phyloP scores from a whole-genome alignment of 305 asterid genomes.

The Fraxinus greggii region DNA sequence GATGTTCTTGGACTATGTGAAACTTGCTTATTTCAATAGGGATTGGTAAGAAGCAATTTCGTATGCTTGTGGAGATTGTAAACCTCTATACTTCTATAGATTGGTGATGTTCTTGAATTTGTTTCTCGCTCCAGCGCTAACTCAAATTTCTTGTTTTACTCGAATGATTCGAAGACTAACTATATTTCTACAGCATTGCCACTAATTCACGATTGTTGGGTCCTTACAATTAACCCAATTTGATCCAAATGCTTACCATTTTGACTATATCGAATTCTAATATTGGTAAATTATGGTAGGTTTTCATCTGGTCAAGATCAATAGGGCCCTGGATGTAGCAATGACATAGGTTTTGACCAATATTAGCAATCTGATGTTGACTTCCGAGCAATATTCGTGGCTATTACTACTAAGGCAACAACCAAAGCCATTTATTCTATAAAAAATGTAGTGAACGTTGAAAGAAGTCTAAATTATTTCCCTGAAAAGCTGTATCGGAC shows the following conservation, averaged over 20 bases:
- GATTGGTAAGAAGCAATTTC: no score
- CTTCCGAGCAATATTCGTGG: conserved; percentile 26
- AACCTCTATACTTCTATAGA: no score
- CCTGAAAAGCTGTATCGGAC: conserved; percentile 73
- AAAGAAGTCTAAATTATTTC: conserved; percentile 64
- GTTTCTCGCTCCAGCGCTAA: conserved; percentile 76
- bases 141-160: conserved; percentile 71
- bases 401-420: conserved; percentile 29
- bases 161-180: conserved; percentile 49
- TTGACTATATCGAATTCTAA: conserved; percentile 35
- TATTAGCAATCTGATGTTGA: conserved; percentile 68
- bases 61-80: no score
- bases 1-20: no score
- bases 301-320: conserved; percentile 74
- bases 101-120: no score
- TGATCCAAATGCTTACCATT: conserved; percentile 50
- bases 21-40: no score
- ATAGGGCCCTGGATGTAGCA: conserved; percentile 90
- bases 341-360: conserved; percentile 70
- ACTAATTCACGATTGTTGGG: conserved; percentile 77
- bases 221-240: conserved; percentile 64
- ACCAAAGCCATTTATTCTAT: conserved; percentile 53
- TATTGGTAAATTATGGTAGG: conserved; percentile 82
- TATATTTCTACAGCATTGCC: conserved; percentile 89
- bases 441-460: conserved; percentile 48